These are phyloP conservation scores for Fragilariopsis cylindrus DNA, from an alignment of 108 stramenopile genomes.

Conservation along the genomic window DNA sequence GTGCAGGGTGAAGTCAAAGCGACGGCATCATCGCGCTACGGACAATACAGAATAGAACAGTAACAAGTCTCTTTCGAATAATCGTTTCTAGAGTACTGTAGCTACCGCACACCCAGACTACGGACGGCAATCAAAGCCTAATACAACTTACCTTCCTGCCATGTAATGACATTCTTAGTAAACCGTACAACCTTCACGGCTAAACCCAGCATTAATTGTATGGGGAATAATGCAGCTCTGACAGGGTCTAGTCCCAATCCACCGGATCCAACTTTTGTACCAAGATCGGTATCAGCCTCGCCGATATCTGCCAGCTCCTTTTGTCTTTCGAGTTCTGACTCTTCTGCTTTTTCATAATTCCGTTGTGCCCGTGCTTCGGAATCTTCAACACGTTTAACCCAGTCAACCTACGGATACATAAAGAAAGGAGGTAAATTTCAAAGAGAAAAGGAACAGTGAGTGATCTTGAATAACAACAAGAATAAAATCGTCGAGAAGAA, in stretches of 20 bases:
- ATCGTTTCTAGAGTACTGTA: too few relatives aligned
- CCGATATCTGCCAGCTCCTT: constrained; percentile 65
- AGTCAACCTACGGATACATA: constrained; percentile 9
- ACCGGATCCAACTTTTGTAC: constrained; percentile 45
- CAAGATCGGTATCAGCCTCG: constrained; percentile 52
- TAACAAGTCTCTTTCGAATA: too few relatives aligned
- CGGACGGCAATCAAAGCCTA: too few relatives aligned
- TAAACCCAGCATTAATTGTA: constrained; percentile 57
- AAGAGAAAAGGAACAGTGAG: constrained; percentile 8
- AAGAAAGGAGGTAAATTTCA: too few relatives aligned
- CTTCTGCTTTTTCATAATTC: neutral
- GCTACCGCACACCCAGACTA: too few relatives aligned
- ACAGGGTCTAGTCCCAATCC: constrained; percentile 50
- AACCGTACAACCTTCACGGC: constrained; percentile 52
- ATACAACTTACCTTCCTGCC: constrained; percentile 61
- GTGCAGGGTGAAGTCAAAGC: too few relatives aligned
- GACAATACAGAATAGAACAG: too few relatives aligned
- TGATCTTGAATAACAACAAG: too few relatives aligned
- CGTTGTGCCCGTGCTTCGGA: constrained; percentile 34
- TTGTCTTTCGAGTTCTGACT: constrained; percentile 40
- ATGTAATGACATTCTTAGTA: constrained; percentile 61
- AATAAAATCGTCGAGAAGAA: too few relatives aligned
- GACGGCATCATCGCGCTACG: too few relatives aligned
- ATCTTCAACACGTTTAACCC: constrained; percentile 53
- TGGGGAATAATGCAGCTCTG: constrained; percentile 51